Evolutionary conservation across 176 grass and related monocot genomes (phyloP), one percentile per base, ranked within the genome.

Genomic region (Puccinellia tenuiflora): DNA sequence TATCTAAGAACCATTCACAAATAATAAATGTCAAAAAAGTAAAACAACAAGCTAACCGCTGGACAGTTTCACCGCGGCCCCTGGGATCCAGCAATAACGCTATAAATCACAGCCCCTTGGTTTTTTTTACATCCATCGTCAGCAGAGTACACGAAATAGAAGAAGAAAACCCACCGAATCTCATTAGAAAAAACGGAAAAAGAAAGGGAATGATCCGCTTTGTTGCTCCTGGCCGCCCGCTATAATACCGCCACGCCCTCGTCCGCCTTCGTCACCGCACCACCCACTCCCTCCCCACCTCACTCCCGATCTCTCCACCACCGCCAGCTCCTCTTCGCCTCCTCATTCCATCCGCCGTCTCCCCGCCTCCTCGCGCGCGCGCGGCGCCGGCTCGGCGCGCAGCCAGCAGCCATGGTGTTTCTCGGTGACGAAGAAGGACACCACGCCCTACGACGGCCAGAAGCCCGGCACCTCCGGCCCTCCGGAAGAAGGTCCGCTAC

Each of bases 381-480:
- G 14, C 67, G 21, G 33, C 64, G 8, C 38, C 87, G 13, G 29
- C 24, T 13, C 68, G 68, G 20, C 68, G 20, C 6, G 22, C 45
- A 46, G 52, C 5, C 85, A 76, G 53, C 55, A 79, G 61, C 33
- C 61, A 97, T 97, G 94, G 93, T 85, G 76, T 39, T 39, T 83
- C 40, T 93, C 80, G 3, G 88, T 86, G 33, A 79, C 82, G 46
- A 89, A 87, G 86, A 91, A 93, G 86, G 76, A 78, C 45, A 97
- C 91, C 76, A 88, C 62, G 75, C 94, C 94, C 64, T 89, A 90
- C 83, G 96, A 98, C 9, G 96, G 96, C 61, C 96, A 98, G 89
- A 98, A 98, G 87, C 96, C 96, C 48, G 96, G 96, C 26, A 98
- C 96, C 47, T 98, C 96, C 66, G 96, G 96, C 76, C 76, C 96